A percentile compares a stretch with the other conserved stretches of the same genome.
Conservation (phyloP, 2,329 filamentous ascomycete species). For the Diaporthe batatas region DNA sequence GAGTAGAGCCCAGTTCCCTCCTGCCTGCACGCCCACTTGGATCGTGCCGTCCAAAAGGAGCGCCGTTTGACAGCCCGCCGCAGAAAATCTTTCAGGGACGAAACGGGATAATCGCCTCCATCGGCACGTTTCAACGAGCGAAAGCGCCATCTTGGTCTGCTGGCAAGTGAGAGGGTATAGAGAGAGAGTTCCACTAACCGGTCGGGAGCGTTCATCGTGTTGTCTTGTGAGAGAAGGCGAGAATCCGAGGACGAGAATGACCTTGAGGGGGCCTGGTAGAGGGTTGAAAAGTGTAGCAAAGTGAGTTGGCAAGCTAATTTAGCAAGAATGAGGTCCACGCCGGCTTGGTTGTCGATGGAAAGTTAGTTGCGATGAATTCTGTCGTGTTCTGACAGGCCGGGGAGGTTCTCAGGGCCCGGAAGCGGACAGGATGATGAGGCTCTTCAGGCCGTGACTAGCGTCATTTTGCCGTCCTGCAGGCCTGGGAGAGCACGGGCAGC, state of each 20-base stretch:
- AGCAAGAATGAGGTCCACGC: conserved; percentile 8
- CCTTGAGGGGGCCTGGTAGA: neutral
- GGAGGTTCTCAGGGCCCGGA: conserved; percentile 21
- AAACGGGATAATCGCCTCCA: neutral
- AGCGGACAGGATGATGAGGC: conserved; percentile 31
- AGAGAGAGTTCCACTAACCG: conserved; percentile 56
- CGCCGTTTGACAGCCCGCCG: neutral
- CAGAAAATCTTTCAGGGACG: neutral
- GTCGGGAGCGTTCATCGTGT: conserved; percentile 69
- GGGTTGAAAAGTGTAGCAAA: neutral
- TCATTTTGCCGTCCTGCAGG: conserved; percentile 29
- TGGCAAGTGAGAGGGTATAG: neutral
- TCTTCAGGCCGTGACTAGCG: conserved; percentile 35
- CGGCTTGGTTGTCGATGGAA: conserved; percentile 11
- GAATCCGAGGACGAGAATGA: neutral
- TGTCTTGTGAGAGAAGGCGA: conserved; percentile 1
- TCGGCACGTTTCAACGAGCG: neutral
- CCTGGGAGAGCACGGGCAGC: neutral
- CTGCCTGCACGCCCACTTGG: conserved; percentile 30
- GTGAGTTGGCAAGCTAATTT: neutral
- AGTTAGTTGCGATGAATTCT: neutral
- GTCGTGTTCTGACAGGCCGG: neutral
- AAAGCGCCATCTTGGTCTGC: neutral
- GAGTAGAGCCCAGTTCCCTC: neutral
- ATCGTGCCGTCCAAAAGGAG: conserved; percentile 1